Conservation (phyloP, 495 filamentous ascomycete genomes). For the Xylaria telfairii region DNA sequence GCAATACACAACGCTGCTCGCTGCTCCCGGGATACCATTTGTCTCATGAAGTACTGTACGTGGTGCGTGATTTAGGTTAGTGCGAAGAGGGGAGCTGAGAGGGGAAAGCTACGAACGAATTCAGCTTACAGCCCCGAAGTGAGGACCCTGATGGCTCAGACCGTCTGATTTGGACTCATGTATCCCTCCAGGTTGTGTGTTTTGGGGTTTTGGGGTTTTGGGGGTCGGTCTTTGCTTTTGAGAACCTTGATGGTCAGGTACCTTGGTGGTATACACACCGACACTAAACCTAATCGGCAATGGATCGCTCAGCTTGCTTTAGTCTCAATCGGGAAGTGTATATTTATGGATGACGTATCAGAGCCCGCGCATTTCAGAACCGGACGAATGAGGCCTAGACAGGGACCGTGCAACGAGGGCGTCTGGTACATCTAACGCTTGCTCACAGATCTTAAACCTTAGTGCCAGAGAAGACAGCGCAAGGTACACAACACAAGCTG, state of each 20-base stretch:
- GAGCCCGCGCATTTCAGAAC: neutral
- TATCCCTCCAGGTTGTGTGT: neutral
- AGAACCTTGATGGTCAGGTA: constrained; percentile 37
- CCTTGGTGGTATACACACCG: neutral
- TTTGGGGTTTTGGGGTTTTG: neutral
- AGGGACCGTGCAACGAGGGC: neutral
- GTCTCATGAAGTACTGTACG: neutral
- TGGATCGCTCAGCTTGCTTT: neutral
- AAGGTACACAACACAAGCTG: neutral
- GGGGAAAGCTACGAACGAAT: neutral
- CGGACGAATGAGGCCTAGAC: constrained; percentile 1
- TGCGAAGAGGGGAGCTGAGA: neutral
- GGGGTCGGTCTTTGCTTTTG: constrained; percentile 1
- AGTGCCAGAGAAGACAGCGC: neutral
- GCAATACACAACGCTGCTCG: neutral
- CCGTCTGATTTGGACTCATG: neutral
- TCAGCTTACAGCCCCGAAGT: constrained; percentile 1
- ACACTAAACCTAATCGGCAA: neutral
- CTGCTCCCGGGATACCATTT: no score
- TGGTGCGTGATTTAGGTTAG: neutral
- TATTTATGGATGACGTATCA: constrained; percentile 7
- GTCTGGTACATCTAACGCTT: neutral
- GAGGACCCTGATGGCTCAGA: constrained; percentile 26
- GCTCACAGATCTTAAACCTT: neutral
- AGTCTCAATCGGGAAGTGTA: neutral